Evolutionary conservation across 208 protist genomes (phyloP), one percentile per base, ranked within the genome.

Genomic region (Angomonas ambiguus): DNA sequence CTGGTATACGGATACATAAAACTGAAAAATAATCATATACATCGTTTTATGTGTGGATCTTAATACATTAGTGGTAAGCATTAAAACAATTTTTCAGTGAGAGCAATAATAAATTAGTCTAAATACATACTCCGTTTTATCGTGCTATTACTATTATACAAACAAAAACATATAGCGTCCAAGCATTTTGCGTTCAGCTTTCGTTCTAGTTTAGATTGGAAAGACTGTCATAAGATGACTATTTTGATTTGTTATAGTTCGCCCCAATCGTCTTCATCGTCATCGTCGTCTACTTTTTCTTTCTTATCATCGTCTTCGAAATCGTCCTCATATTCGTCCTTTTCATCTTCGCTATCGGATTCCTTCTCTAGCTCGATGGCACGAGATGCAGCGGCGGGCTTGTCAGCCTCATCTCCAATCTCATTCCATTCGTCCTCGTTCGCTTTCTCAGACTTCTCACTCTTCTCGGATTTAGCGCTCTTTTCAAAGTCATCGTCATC

Each of bases 401-500:
- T 48, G 58, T 71, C 64, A 10, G 42, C 64, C 20, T 68, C 64
- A 2, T 68, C 64, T 8, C 6, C 64, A 10, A 63, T 31, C 58
- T 63, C 51, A 22, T 38, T 31, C 35, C 48, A 35, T 55, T 63
- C 31, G 1, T 62, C 38, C 35, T 67, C 69, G 31, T 62, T 45
- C 8, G 38, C 31, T 10, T 66, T 28, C 20, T 11, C 24, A 41
- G 57, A 22, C n/a, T 42, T 42, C 6, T 48, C 64, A 4, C 10
- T 34, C n/a, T 20, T 48, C 41, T 20, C 41, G 41, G 13, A 20
- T 38, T 8, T 60, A 18, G 27, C 6, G 30, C 57, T 45, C 8
- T 77, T 62, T 31, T 80, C 73, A 58, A 82, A 79, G 65, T 62
- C 69, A 57, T 86, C 67, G 30, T 24, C 58, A n/a, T 35, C 34